Percentiles rank a stretch among this genome's conserved stretches.
Conservation (phyloP, 139 green algal genomes). For the Auxenochlorella protothecoides region DNA sequence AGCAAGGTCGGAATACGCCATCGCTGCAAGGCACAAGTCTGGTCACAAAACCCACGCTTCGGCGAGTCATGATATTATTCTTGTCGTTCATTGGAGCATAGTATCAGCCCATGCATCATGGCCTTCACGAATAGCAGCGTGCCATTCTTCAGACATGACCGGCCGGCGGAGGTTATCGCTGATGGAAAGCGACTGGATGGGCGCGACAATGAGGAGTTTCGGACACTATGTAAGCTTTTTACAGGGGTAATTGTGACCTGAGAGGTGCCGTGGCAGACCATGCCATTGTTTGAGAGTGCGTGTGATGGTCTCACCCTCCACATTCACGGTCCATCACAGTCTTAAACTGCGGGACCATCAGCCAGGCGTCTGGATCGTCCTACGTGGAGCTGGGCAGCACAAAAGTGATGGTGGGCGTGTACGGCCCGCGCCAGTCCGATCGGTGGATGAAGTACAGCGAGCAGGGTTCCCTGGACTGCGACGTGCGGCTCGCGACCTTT, state of each 20-base stretch:
- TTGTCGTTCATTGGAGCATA: too few species aligned
- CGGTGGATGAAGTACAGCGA: conserved; percentile 43
- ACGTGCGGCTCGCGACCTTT: conserved; percentile 58
- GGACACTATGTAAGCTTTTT: conserved; percentile 35
- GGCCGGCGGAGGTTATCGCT: too few species aligned
- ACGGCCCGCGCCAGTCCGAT: conserved; percentile 55
- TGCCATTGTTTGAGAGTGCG: neutral
- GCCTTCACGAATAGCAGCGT: too few species aligned
- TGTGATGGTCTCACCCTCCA: neutral
- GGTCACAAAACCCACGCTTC: too few species aligned
- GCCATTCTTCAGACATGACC: too few species aligned
- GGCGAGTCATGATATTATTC: too few species aligned
- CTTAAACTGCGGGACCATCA: conserved; percentile 45
- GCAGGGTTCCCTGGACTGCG: conserved; percentile 41
- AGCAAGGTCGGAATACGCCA: too few species aligned
- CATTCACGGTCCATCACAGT: conserved; percentile 31
- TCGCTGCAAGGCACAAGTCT: too few species aligned
- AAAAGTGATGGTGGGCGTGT: conserved; percentile 71
- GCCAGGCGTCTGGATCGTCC: conserved; percentile 56
- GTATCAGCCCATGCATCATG: too few species aligned
- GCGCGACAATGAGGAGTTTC: conserved; percentile 39
- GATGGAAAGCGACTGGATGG: conserved; percentile 22
- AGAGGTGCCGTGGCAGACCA: neutral
- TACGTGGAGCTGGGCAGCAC: conserved; percentile 63
- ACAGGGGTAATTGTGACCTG: neutral